Percentiles rank a stretch among this genome's conserved stretches.
phyloP scores from a whole-genome alignment of 306 rosid genomes.

The Ziziphus jujuba region DNA sequence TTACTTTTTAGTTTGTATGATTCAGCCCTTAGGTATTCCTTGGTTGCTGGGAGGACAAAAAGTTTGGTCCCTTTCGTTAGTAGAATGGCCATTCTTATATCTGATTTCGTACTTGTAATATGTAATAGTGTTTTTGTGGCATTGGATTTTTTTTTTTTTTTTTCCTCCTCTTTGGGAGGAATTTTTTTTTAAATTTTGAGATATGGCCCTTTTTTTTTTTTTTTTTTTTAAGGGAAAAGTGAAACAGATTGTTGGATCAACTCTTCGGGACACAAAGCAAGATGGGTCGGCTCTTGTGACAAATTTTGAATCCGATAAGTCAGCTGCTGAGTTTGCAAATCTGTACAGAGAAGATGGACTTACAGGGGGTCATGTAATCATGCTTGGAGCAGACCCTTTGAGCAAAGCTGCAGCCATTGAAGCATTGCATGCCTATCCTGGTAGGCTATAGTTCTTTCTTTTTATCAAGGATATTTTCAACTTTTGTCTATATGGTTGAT shows the following conservation, averaged over 20 bases:
- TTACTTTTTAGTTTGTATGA: too few species aligned
- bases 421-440: slow-evolving; percentile 84
- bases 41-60: too few species aligned
- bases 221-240: slow-evolving; percentile 99
- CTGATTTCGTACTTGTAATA: background rate
- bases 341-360: slow-evolving; percentile 77
- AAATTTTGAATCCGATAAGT: slow-evolving; percentile 85
- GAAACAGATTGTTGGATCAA: slow-evolving; percentile 93
- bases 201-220: slow-evolving; percentile 15
- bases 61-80: too few species aligned
- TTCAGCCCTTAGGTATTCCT: too few species aligned
- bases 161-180: too few species aligned
- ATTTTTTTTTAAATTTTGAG: background rate
- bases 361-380: slow-evolving; percentile 84
- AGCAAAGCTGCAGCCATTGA: slow-evolving; percentile 74
- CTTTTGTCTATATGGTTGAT: slow-evolving; percentile 39
- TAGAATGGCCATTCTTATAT: background rate
- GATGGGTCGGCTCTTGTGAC: slow-evolving; percentile 68
- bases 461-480: background rate
- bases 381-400: slow-evolving; percentile 93
- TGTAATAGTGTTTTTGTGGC: background rate
- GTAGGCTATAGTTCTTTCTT: slow-evolving; percentile 32
- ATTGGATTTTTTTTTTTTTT: background rate
- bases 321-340: slow-evolving; percentile 76
- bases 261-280: slow-evolving; percentile 68